These are phyloP conservation scores for Salmacisia buchloeana DNA, from an alignment of 1,284 basidiomycete species.

Conservation along the genomic window DNA sequence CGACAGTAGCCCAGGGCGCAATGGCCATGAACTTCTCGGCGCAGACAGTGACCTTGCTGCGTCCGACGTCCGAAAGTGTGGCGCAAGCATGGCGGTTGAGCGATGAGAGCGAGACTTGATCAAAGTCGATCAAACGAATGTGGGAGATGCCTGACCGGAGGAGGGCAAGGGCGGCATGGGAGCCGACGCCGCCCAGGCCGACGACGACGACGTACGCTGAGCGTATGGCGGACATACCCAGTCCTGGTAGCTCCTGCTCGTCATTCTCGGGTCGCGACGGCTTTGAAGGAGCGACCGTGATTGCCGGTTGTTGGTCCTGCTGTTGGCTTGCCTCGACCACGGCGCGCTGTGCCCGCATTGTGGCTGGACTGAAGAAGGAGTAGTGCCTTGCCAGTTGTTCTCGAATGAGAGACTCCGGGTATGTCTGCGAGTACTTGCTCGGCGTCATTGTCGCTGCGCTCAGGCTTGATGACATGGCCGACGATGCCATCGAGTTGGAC, in stretches of 20 bases:
- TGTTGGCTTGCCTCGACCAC: too few species aligned
- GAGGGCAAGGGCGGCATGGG: slow-evolving; percentile 86
- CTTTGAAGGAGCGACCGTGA: background rate
- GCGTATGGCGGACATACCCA: slow-evolving; percentile 75
- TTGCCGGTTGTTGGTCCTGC: too few species aligned
- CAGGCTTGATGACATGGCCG: background rate
- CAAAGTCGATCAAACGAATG: slow-evolving; percentile 48
- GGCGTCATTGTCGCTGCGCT: background rate
- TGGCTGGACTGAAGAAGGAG: slow-evolving; percentile 58
- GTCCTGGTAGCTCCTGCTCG: slow-evolving; percentile 64
- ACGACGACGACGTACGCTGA: slow-evolving; percentile 75
- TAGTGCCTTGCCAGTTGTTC: slow-evolving; percentile 85
- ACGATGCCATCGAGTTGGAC: background rate
- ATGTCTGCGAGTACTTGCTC: slow-evolving; percentile 12
- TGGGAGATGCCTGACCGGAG: slow-evolving; percentile 42
- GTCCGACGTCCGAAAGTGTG: slow-evolving; percentile 82
- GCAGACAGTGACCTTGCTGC: slow-evolving; percentile 81
- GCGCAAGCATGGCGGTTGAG: slow-evolving; percentile 76
- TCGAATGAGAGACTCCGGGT: slow-evolving; percentile 50
- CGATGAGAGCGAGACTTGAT: slow-evolving; percentile 55
- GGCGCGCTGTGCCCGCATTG: too few species aligned
- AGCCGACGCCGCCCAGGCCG: slow-evolving; percentile 93
- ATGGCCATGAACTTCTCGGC: slow-evolving; percentile 68
- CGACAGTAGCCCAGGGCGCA: slow-evolving; percentile 62
- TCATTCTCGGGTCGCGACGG: background rate